Percentiles rank a stretch among this genome's conserved stretches.
Evolutionary conservation across 495 filamentous ascomycete species (phyloP).

Genomic region (Lophium mytilinum): DNA sequence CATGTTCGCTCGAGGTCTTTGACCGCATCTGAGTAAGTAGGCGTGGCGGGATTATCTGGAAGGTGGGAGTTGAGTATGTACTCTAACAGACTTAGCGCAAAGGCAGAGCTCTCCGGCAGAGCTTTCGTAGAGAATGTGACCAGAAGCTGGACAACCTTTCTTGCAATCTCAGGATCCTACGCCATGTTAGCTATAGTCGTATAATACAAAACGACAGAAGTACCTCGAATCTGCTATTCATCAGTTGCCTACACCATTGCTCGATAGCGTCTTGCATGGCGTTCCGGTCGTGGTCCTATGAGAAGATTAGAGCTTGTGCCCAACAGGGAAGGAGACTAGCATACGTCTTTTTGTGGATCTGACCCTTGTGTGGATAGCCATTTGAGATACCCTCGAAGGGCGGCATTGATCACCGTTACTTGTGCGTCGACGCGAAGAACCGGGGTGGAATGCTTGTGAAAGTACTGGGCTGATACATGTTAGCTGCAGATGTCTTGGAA

Average conservation of each 20-base stretch:
- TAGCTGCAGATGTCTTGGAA: neutral
- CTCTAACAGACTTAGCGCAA: conserved; percentile 81
- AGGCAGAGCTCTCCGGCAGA: conserved; percentile 64
- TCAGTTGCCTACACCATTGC: conserved; percentile 67
- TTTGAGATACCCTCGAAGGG: conserved; percentile 78
- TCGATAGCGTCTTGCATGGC: conserved; percentile 62
- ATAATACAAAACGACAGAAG: neutral
- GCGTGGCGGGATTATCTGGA: conserved; percentile 55
- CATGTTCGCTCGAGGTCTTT: conserved; percentile 75
- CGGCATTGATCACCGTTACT: conserved; percentile 83
- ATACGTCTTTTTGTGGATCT: conserved; percentile 49
- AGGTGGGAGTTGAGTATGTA: conserved; percentile 79
- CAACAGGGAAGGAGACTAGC: conserved; percentile 6
- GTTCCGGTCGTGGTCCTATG: conserved; percentile 51
- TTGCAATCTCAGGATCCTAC: conserved; percentile 77
- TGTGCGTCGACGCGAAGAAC: conserved; percentile 80
- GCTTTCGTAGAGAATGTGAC: conserved; percentile 79
- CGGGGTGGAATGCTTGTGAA: conserved; percentile 70
- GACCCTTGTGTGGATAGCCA: conserved; percentile 55
- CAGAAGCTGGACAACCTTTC: conserved; percentile 72
- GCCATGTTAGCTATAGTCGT: neutral
- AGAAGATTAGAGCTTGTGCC: conserved; percentile 1
- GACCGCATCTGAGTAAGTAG: conserved; percentile 79
- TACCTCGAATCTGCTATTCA: conserved; percentile 64
- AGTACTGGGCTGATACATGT: conserved; percentile 50